Conservation (phyloP, 768 basidiomycete species). For the Mycena galericulata region DNA sequence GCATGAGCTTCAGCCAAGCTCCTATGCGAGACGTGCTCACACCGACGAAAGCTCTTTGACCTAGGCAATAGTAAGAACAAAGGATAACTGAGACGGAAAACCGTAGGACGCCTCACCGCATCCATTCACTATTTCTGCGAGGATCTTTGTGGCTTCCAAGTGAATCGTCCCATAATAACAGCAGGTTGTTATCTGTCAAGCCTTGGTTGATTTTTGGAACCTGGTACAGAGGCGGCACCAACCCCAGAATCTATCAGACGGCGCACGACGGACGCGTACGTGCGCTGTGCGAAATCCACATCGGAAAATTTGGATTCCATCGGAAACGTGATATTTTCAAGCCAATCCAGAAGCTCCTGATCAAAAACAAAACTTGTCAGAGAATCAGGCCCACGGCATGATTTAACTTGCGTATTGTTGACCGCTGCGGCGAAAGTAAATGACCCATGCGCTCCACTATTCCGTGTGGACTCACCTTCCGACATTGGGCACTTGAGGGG, state of each 20-base stretch:
- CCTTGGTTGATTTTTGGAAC: constrained; percentile 4
- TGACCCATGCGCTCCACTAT: not conserved
- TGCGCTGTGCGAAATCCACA: constrained; percentile 70
- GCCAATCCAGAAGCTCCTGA: constrained; percentile 86
- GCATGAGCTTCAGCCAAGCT: constrained; percentile 7
- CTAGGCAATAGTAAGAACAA: constrained; percentile 45
- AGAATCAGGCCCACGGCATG: too few species aligned
- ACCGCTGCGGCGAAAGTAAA: constrained; percentile 60
- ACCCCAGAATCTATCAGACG: constrained; percentile 83
- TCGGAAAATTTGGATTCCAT: constrained; percentile 84
- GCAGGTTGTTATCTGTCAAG: constrained; percentile 86
- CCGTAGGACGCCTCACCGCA: constrained; percentile 59
- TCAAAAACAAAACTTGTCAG: too few species aligned
- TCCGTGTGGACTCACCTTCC: constrained; percentile 60
- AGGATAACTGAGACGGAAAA: not conserved
- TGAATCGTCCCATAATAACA: constrained; percentile 93
- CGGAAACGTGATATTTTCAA: constrained; percentile 87
- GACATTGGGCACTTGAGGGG: constrained; percentile 82
- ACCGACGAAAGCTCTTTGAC: constrained; percentile 89
- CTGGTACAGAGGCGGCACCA: constrained; percentile 44
- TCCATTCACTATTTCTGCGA: constrained; percentile 80
- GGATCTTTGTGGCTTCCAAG: constrained; percentile 79
- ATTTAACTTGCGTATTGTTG: constrained; percentile 85
- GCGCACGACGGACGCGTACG: constrained; percentile 80
- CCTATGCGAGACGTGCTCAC: constrained; percentile 56